Evolutionary conservation across 1,139 yeast genomes (phyloP).

Genomic region (Yamadazyma spencermartinsiae): DNA sequence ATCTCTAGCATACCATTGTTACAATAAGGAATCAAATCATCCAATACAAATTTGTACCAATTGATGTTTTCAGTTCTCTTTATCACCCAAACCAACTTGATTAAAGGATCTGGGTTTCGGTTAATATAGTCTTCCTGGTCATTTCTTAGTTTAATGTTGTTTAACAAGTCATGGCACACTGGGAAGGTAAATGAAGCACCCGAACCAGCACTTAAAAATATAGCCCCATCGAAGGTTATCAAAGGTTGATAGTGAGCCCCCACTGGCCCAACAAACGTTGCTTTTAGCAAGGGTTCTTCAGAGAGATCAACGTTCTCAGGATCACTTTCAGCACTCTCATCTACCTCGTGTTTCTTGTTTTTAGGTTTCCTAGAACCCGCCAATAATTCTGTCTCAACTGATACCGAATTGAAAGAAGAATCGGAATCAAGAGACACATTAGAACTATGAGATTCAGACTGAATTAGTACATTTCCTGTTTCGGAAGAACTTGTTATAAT

Average conservation of each 20-base stretch:
- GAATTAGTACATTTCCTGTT: neutral
- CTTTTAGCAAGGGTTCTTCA: conserved; percentile 28
- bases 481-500: conserved; percentile 2
- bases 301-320: conserved; percentile 6
- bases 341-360: neutral
- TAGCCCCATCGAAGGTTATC: conserved; percentile 39
- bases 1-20: conserved; percentile 23
- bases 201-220: conserved; percentile 46
- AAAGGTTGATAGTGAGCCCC: conserved; percentile 46
- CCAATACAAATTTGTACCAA: conserved; percentile 41
- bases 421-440: conserved; percentile 1
- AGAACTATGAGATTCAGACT: conserved; percentile 1
- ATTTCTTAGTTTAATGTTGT: conserved; percentile 26
- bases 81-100: conserved; percentile 40
- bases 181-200: conserved; percentile 51
- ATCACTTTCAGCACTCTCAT: conserved; percentile 1
- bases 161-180: conserved; percentile 40
- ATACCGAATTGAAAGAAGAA: conserved; percentile 6
- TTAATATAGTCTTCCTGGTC: conserved; percentile 29
- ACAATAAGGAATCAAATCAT: conserved; percentile 26
- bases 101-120: conserved; percentile 29
- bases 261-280: conserved; percentile 44
- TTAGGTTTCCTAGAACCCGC: conserved; percentile 6
- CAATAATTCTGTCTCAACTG: conserved; percentile 16
- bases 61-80: conserved; percentile 23